A percentile compares a stretch with the other conserved stretches of the same genome.
Conservation (phyloP, 2,329 filamentous ascomycete genomes). For the Paraphaeosphaeria sporulosa region DNA sequence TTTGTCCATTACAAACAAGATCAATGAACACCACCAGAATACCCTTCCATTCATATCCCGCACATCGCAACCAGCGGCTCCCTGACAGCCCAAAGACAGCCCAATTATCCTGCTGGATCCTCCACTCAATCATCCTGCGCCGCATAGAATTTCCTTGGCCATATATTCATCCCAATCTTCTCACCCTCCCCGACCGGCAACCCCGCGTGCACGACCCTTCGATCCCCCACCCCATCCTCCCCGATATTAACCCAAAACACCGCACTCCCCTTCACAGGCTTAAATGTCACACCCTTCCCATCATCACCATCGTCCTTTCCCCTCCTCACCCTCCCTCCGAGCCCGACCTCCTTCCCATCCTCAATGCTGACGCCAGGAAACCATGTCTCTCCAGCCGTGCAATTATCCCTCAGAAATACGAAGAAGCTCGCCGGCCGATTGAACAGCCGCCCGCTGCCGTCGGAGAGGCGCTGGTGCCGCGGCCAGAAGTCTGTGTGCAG, state of each 20-base stretch:
- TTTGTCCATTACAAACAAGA: too few species aligned
- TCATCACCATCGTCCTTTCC: constrained; percentile 27
- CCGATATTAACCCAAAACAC: constrained; percentile 68
- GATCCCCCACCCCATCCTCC: constrained; percentile 48
- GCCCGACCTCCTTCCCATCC: constrained; percentile 17
- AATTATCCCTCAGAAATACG: constrained; percentile 34
- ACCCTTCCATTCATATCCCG: too few species aligned
- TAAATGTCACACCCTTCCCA: constrained; percentile 60
- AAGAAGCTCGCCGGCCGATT: constrained; percentile 37
- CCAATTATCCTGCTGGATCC: too few species aligned
- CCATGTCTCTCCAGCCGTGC: constrained; percentile 32
- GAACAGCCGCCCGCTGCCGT: constrained; percentile 21
- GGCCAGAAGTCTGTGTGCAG: constrained; percentile 38
- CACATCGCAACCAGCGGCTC: too few species aligned
- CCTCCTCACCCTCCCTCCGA: constrained; percentile 23
- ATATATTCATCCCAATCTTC: constrained; percentile 69
- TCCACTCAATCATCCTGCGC: not conserved
- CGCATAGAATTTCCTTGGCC: constrained; percentile 48
- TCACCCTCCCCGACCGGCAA: constrained; percentile 62
- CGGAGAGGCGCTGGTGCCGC: constrained; percentile 28
- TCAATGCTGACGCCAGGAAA: constrained; percentile 30
- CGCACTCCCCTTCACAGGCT: constrained; percentile 62
- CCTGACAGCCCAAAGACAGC: too few species aligned
- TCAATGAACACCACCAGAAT: too few species aligned
- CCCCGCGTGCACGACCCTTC: constrained; percentile 62